Evolutionary conservation across 148 eudicot species (phyloP), one percentile per base, ranked within the genome.

Genomic region (Limonium bicolor): DNA sequence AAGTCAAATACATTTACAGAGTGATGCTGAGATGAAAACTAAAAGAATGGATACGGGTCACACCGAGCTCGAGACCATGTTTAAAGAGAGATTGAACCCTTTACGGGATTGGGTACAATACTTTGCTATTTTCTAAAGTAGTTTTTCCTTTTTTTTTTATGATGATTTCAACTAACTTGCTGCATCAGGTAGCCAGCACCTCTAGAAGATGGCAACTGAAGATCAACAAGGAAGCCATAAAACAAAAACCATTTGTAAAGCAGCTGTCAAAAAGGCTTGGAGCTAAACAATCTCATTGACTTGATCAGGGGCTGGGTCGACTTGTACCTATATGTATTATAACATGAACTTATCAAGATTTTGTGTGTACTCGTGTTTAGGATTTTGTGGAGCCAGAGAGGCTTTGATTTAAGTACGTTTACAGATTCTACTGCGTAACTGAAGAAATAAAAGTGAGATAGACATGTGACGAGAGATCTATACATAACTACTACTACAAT

Each of bases 191-290:
- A 12, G 78, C 77, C 45, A 56, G 56, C 39, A 53, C 34, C 38
- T 79, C 94, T 2, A 87, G 69, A 64, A 79, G 77, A 63, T 82
- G 86, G 94, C 96, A 76, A 62, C 24, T 67, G 11, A 68, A 82
- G 44, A 61, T 23, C 65, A n/a, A n/a, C n/a, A 66, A 65, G 39
- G 76, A 71, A 35, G 58, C 50, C 26, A 39, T 74, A 12, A 72
- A 72, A 58, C 83, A 83, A 53, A 83, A 55, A 20, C 76, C 83
- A 14, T 19, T 88, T 13, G 15, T 80, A 24, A 88, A 72, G 62
- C 83, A 83, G 70, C 74, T 82, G n/a, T 71, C 94, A 3, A 79
- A 55, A 61, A 67, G 48, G 34, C 22, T 83, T 44, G 64, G 78
- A 20, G 55, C 65, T 1, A 83, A 60, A 63, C 41, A 65, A 12